These are phyloP conservation scores for Trichoderma sp. DNA, from an alignment of 2,329 filamentous ascomycete species.

Conservation along the genomic window DNA sequence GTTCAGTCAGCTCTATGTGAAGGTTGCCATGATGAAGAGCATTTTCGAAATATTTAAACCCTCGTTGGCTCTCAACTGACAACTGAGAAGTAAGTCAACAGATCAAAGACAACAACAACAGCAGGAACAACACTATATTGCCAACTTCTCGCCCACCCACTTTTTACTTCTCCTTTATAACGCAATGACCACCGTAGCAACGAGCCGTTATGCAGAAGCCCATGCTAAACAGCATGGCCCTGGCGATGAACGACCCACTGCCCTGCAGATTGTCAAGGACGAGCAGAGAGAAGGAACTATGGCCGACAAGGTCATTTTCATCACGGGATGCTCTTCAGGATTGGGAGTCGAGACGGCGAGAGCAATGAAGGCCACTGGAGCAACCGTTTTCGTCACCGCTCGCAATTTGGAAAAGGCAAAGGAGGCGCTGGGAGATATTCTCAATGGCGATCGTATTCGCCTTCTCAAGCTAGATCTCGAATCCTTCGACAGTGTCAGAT, in stretches of 20 bases:
- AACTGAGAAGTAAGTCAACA: not conserved
- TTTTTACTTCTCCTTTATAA: not conserved
- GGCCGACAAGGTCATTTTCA: constrained; percentile 41
- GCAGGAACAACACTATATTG: not conserved
- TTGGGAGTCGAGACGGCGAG: constrained; percentile 47
- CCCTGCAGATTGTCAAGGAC: constrained; percentile 42
- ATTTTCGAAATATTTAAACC: not conserved
- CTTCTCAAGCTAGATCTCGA: constrained; percentile 32
- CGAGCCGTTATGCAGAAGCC: constrained; percentile 22
- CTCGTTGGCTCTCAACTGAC: too few species aligned
- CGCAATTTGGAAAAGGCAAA: constrained; percentile 30
- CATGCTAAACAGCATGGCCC: constrained; percentile 42
- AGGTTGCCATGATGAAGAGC: too few species aligned
- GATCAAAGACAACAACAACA: not conserved
- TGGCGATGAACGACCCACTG: constrained; percentile 44
- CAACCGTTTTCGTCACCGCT: constrained; percentile 30
- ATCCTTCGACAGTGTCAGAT: constrained; percentile 31
- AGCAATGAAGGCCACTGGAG: constrained; percentile 44
- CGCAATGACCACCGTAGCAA: not conserved
- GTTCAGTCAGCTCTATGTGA: not conserved
- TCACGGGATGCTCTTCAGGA: constrained; percentile 47
- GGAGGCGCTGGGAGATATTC: constrained; percentile 24
- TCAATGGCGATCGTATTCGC: constrained; percentile 23
- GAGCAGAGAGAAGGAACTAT: constrained; percentile 37
- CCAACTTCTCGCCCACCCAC: not conserved